These are phyloP conservation scores for Pancytospora philotis DNA, from an alignment of 371 early-diverging fungal species.

Conservation along the genomic window DNA sequence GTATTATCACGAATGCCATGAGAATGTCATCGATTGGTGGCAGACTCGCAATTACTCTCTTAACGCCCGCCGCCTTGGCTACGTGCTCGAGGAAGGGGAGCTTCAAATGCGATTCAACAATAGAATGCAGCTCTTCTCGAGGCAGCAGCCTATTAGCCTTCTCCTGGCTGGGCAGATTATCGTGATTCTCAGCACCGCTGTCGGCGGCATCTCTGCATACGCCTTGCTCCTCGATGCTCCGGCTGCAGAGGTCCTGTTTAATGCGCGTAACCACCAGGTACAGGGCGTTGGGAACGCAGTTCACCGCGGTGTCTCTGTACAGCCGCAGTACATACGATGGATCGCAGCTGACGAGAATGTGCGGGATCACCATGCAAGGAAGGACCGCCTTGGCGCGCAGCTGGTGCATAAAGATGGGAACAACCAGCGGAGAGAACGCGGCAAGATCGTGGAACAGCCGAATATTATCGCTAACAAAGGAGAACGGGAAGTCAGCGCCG, in stretches of 20 bases:
- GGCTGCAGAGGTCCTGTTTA: too few relatives aligned
- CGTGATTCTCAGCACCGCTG: background rate
- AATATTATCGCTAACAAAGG: background rate
- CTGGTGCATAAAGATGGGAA: background rate
- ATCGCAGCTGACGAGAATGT: background rate
- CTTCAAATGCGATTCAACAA: background rate
- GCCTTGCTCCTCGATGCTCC: too few relatives aligned
- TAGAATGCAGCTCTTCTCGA: background rate
- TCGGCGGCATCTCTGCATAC: too few relatives aligned
- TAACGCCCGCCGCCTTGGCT: background rate
- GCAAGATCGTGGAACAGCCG: background rate
- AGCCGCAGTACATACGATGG: background rate
- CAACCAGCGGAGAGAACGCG: background rate
- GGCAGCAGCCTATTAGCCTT: background rate
- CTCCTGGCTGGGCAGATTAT: background rate
- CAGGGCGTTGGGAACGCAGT: background rate
- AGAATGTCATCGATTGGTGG: background rate
- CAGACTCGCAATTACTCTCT: too few relatives aligned
- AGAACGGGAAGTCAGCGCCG: background rate
- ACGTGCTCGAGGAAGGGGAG: background rate
- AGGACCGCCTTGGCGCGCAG: background rate
- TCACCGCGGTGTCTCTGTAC: background rate
- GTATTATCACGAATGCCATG: background rate
- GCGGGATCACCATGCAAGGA: background rate
- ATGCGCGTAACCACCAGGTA: background rate